Base-by-base conservation (phyloP, 176 grass and related monocot species). In the Triticum monococcum region DNA sequence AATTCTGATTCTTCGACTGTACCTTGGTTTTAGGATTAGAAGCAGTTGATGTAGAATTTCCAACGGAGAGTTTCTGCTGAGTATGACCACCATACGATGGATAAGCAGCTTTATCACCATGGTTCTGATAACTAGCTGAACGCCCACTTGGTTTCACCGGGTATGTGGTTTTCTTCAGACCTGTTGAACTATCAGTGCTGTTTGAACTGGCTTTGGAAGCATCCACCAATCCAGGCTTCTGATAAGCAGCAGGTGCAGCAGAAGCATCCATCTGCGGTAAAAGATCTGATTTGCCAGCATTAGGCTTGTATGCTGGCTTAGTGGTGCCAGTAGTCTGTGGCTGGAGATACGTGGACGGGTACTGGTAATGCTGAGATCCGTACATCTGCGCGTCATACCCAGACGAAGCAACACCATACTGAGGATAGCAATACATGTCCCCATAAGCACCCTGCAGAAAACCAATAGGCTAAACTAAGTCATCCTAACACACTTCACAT, bases 361-460 rank as follows among this genome's bases (percentile, higher is more conserved):
- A 91, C 50, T 92, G 94, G 67, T 85, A 90, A 78, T 87, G 71
- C 80, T 97, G 91, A 56, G 89, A 86, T 50, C 86, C 88, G 82
- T 94, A 97, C 46, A 87, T 79, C 73, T 93, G 92, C 37, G 77
- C 77, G 65, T 94, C 92, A 81, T 90, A 88, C 71, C 85, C 87
- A 28, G 90, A 56, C 7, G 81, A 72, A 30, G 94, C 46, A 66
- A 87, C 63, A 57, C 90, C 68, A 70, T 92, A 94, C 22, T 85
- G 85, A 46, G 90, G 81, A 91, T 97, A 94, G 60, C 88, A 94
- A 69, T 92, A 94, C 83, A 91, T 83, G 64, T 97, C 94, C 74
- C 92, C 88, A 82, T 97, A 94, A 81, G 79, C 81, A 76, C 88
- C 95, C 92, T 95, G 91, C 66, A 84, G 33, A 13, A 66, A 66